These are phyloP conservation scores for Amborella trichopoda DNA, from an alignment of 164 flowering plant species.

Conservation along the genomic window DNA sequence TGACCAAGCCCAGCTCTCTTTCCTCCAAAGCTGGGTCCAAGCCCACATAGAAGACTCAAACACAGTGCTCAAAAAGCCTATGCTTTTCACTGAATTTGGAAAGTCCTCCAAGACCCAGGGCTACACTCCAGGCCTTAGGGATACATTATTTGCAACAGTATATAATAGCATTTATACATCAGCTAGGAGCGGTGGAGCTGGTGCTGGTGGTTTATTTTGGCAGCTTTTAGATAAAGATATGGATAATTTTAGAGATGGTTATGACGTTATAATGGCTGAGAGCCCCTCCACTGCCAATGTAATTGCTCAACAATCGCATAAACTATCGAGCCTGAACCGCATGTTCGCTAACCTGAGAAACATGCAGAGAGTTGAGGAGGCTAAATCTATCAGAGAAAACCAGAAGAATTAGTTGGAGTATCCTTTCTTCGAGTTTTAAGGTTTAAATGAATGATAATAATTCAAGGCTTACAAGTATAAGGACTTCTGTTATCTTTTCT, in stretches of 20 bases:
- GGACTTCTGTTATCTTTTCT: too few relatives aligned
- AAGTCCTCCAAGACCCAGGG: constrained; percentile 25
- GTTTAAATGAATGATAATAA: too few relatives aligned
- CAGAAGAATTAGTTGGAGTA: too few relatives aligned
- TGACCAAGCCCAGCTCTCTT: constrained; percentile 16
- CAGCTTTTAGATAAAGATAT: constrained; percentile 28
- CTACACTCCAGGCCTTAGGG: constrained; percentile 20
- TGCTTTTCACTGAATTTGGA: constrained; percentile 36
- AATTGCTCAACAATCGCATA: constrained; percentile 30
- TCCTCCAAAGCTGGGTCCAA: constrained; percentile 21
- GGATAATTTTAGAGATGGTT: constrained; percentile 29
- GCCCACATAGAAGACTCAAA: constrained; percentile 25
- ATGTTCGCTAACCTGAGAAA: background rate
- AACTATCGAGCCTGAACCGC: constrained; percentile 10
- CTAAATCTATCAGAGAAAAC: too few relatives aligned
- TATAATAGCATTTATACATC: constrained; percentile 18
- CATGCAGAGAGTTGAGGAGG: background rate
- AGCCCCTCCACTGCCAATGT: constrained; percentile 31
- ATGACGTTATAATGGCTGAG: constrained; percentile 28
- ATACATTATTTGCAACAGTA: constrained; percentile 18
- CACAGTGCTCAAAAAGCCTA: constrained; percentile 25
- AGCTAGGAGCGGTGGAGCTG: constrained; percentile 23
- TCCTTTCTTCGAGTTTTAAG: too few relatives aligned
- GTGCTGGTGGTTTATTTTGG: constrained; percentile 40
- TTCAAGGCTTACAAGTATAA: too few relatives aligned